Evolutionary conservation across 225 moss, liverwort and hornwort species (phyloP).

Genomic region (Climacium dendroides): DNA sequence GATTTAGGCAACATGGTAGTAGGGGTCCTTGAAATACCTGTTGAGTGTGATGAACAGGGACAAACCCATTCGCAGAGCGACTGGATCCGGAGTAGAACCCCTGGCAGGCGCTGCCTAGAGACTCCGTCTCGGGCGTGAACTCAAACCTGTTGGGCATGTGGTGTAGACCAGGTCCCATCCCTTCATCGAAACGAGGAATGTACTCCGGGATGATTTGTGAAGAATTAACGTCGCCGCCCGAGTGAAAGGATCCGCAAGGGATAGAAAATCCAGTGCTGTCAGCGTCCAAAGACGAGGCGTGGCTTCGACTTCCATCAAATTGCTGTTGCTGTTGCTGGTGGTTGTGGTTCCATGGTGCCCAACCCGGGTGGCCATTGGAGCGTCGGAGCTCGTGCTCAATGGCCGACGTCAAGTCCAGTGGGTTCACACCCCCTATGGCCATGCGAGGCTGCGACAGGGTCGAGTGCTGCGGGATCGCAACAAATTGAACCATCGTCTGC

Average conservation of each 20-base stretch:
- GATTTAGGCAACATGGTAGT: not conserved
- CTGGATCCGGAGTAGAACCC: not conserved
- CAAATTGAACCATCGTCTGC: not conserved
- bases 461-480: not conserved
- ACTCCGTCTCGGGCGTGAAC: not conserved
- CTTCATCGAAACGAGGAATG: conserved; percentile 23
- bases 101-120: not conserved
- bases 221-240: not conserved
- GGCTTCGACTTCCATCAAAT: not conserved
- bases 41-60: not conserved
- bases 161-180: not conserved
- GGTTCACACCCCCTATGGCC: not conserved
- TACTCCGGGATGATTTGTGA: not conserved
- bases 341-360: conserved; percentile 2
- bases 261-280: not conserved
- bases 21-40: not conserved
- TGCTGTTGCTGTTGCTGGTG: not conserved
- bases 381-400: conserved; percentile 26
- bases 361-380: not conserved
- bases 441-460: not conserved
- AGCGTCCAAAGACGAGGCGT: not conserved
- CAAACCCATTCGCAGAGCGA: not conserved
- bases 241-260: not conserved
- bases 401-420: conserved; percentile 27
- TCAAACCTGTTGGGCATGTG: not conserved